Base-by-base conservation (phyloP, 805 yeast species). In the Saccharomycopsis javanensis region DNA sequence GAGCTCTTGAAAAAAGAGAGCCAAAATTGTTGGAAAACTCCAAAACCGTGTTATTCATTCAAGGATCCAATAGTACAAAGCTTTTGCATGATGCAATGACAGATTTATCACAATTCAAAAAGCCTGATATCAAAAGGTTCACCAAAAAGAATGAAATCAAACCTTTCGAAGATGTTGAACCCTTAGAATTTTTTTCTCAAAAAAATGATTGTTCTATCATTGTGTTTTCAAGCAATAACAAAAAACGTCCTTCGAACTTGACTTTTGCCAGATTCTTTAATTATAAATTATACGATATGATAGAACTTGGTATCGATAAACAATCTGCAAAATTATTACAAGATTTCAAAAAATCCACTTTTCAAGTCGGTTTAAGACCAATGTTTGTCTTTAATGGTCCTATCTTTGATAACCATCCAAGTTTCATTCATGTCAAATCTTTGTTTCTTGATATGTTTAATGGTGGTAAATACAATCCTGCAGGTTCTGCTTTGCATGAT, bases 361-460 rank as follows among this genome's bases (percentile, higher is more conserved):
- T 91, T 72, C 81, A 85, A 48, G 76, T 92, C 38, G 99, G 99
- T 30, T 75, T 92, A 68, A 91, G 89, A 69, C 99, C 99, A 60
- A 82, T 94, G 91, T 86, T 94, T 71, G 77, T 86, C 2, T 94
- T 94, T 76, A 89, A 89, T 69, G 97, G 99, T 50, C 83, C 94
- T 23, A 86, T 86, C 8, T 94, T 94, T 66, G 98, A 94, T 64
- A 76, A 84, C 11, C 89, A 92, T 67, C 96, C 97, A 30, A 84
- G 85, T 27, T 91, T 79, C 72, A 81, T 78, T 69, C 97, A 91
- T 61, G 68, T 90, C 62, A 92, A 92, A 72, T 89, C 97, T 0
- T 75, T 91, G 63, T 90, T 94, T 66, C 67, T 94, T 63, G 99
- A 94, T 71, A 86, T 94, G 69, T 94, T 85, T 78, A 79, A 95